Base-by-base conservation (phyloP, 2,329 filamentous ascomycete genomes). In the Microdochium bolleyi region DNA sequence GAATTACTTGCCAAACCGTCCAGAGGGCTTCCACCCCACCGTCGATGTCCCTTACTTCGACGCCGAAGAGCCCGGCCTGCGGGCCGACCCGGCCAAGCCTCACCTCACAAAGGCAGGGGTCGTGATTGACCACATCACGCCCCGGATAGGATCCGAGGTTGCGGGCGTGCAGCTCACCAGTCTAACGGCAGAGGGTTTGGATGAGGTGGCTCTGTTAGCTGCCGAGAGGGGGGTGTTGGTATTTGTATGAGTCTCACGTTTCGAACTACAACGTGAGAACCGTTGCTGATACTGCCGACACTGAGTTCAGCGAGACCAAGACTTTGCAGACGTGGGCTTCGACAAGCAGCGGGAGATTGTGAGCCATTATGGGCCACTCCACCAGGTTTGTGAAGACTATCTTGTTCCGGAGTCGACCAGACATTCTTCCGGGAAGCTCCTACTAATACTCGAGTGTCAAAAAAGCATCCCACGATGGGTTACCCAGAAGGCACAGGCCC, bases 241-340 rank as follows among this genome's bases (percentile, higher is more conserved):
- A n/a, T 67, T 66, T 54, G 64, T 67, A 24, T 54, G 49, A 1
- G 10, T 0, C 1, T 19, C 21, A 13, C 14, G 48, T 11, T 38
- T 34, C 4, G 21, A 1, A 16, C 2, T 21, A n/a, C 34, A 2
- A 25, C n/a, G n/a, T n/a, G n/a, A n/a, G n/a, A n/a, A n/a, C n/a
- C n/a, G n/a, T n/a, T n/a, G n/a, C n/a, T n/a, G n/a, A n/a, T n/a
- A n/a, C n/a, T n/a, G n/a, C n/a, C n/a, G n/a, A n/a, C n/a, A n/a
- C n/a, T n/a, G n/a, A n/a, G n/a, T n/a, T 1, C 11, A 66, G 64
- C 56, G 65, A 53, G 63, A 67, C 1, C 65, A 67, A 32, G 58
- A 65, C 1, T 67, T 67, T 52, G 64, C 61, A 1, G 63, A 67
- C n/a, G 50, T 56, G 24, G 63, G 65, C 1, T 67, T 67, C 48